Conservation (phyloP, 257 asterid species). For the Anisodus acutangulus region DNA sequence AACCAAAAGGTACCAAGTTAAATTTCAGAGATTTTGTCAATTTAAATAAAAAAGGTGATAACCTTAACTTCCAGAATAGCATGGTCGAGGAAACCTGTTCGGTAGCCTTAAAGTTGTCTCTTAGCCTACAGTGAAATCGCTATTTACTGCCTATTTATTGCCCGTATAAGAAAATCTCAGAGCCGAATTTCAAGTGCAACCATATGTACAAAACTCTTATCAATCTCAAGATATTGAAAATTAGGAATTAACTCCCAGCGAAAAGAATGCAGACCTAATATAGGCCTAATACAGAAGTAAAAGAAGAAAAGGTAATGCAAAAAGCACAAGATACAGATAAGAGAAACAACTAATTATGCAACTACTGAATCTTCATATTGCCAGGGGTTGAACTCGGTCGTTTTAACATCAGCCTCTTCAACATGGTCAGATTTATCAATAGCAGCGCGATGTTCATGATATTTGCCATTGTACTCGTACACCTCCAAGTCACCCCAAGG, state of each 20-base stretch:
- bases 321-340: not conserved
- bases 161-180: not conserved
- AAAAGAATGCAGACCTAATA: conserved; percentile 31
- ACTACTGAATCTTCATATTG: conserved; percentile 57
- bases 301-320: not conserved
- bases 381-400: conserved; percentile 89
- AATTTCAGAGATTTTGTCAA: no score
- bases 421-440: conserved; percentile 57
- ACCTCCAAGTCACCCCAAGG: conserved; percentile 98
- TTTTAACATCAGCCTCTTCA: conserved; percentile 40
- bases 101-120: not conserved
- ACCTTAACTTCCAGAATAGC: no score
- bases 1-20: no score
- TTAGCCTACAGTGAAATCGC: not conserved
- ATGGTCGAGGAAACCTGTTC: not conserved
- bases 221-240: conserved; percentile 16
- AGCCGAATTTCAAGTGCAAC: not conserved
- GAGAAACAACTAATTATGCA: conserved; percentile 21
- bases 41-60: no score
- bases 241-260: conserved; percentile 13
- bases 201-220: not conserved
- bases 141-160: not conserved
- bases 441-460: conserved; percentile 65
- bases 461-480: conserved; percentile 71
- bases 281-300: conserved; percentile 5